Base-by-base conservation (phyloP, 1,284 basidiomycete genomes). In the Volvariella volvacea region DNA sequence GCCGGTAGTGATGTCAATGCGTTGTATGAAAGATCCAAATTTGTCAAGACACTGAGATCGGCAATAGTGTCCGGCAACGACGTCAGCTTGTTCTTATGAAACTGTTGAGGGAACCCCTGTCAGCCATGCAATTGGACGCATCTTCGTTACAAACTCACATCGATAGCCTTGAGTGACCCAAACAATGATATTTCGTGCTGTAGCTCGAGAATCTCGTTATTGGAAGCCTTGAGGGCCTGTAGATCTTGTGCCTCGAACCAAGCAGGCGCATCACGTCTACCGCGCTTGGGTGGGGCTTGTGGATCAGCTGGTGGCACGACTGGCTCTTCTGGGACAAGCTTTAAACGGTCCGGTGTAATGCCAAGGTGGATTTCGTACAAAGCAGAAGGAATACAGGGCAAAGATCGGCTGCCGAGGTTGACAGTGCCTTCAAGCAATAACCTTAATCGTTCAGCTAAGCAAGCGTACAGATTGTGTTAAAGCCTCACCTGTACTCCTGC, bases 181-280 rank as follows among this genome's bases (percentile, higher is more conserved):
- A 90, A 90, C 47, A 89, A 68, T 0, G 83, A 83, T 22, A 90
- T 80, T 56, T 90, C 88, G 19, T 79, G 79, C 53, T 88, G 87
- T 22, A 90, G 71, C 56, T 85, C 83, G 10, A 73, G 52, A 25
- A 90, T 88, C 22, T 83, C 80, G 53, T 90, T 90, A 52, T 78
- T 84, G 73, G 80, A 81, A 15, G 79, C 80, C 54, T 87, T 88
- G 37, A 90, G 60, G 1, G 84, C 66, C 36, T 76, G 73, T 16
- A 90, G 62, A 60, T 90, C 87, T 55, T 85, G 80, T 3, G 81
- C 81, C 55, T 88, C 86, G 52, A 79, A 89, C 85, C 87, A 88
- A 1, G 83, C 69, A 14, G 77, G 74, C 32, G 64, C 63, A 44
- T 69, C 67, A 36, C 61, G 63, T 51, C 62, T 66, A 44, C 64